phyloP scores from a whole-genome alignment of 140 eudicot genomes.

The Oenanthe javanica region DNA sequence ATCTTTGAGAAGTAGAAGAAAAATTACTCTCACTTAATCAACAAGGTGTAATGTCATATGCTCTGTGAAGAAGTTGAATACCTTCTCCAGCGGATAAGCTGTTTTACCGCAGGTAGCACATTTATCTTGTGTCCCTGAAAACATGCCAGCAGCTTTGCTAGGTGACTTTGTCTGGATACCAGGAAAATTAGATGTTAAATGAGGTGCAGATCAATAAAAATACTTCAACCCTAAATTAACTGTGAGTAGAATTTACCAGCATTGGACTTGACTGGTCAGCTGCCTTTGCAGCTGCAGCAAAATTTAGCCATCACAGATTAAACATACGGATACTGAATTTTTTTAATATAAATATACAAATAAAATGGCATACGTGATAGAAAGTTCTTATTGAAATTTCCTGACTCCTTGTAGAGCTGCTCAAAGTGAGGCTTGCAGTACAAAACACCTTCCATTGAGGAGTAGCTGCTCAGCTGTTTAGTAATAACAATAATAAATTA shows the following conservation, averaged over 20 bases:
- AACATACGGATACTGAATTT: neutral
- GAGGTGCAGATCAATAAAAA: conserved; percentile 4
- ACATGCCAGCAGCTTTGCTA: conserved; percentile 99
- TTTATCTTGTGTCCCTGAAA: conserved; percentile 95
- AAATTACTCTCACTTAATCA: neutral
- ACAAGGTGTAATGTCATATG: neutral
- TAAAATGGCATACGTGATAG: conserved; percentile 61
- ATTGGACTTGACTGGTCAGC: conserved; percentile 79
- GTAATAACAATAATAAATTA: neutral
- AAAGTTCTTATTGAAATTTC: conserved; percentile 94
- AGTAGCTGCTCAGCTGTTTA: conserved; percentile 78
- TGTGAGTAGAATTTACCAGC: conserved; percentile 46
- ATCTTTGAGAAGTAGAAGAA: neutral
- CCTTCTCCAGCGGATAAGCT: conserved; percentile 97
- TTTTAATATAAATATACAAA: neutral
- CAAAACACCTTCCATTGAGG: conserved; percentile 98
- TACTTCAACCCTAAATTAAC: neutral
- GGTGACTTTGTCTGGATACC: conserved; percentile 79
- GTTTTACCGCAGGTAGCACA: conserved; percentile 96
- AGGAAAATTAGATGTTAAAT: conserved; percentile 6
- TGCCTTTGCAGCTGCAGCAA: conserved; percentile 76
- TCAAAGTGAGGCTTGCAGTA: conserved; percentile 99
- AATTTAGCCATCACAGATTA: neutral
- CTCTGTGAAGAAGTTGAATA: conserved; percentile 18
- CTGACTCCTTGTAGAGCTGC: conserved; percentile 94